A percentile compares a stretch with the other conserved stretches of the same genome.
Evolutionary conservation across 441 rosid genomes (phyloP).

Genomic region (Isatis lusitanica): DNA sequence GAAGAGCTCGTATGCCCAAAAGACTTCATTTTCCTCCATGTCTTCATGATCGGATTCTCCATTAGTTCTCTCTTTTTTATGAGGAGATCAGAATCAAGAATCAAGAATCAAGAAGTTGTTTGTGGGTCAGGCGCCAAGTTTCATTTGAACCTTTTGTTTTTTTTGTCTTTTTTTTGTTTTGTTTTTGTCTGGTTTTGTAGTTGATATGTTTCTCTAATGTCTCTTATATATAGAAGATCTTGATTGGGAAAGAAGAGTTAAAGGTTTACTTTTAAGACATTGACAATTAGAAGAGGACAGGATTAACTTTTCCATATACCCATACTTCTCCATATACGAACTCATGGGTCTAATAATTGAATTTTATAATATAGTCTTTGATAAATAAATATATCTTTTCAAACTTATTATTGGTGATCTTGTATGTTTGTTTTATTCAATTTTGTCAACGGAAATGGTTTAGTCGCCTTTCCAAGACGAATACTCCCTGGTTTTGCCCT

Average conservation of each 20-base stretch:
- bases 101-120: conserved; percentile 1
- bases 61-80: conserved; percentile 33
- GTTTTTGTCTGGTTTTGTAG: neutral
- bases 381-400: conserved; percentile 20
- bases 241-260: conserved; percentile 2
- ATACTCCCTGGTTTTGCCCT: conserved; percentile 12
- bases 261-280: conserved; percentile 14
- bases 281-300: conserved; percentile 20
- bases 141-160: neutral
- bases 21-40: conserved; percentile 50
- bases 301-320: conserved; percentile 20
- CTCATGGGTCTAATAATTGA: conserved; percentile 14
- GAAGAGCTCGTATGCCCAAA: conserved; percentile 21
- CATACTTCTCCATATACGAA: conserved; percentile 29
- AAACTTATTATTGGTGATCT: conserved; percentile 18
- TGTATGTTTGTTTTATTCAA: conserved; percentile 31
- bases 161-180: neutral
- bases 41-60: conserved; percentile 40
- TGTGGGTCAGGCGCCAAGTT: neutral
- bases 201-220: neutral
- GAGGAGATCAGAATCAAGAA: conserved; percentile 22
- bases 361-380: neutral
- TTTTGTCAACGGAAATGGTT: conserved; percentile 26
- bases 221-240: conserved; percentile 17
- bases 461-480: neutral